phyloP scores from a whole-genome alignment of 257 asterid genomes.

The Anisodus acutangulus region DNA sequence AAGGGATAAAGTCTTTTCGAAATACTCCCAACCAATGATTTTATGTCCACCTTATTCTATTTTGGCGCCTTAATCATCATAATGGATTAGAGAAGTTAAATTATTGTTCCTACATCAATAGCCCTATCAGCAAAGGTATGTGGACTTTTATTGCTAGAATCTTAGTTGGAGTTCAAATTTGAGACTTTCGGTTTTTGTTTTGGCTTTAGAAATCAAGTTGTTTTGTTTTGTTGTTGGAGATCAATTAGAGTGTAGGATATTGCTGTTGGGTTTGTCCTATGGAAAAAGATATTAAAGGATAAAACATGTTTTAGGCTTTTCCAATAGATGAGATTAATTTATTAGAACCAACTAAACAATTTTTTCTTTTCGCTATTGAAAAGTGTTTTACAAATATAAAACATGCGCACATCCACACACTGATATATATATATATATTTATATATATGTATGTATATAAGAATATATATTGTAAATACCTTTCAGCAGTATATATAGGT shows the following conservation, averaged over 20 bases:
- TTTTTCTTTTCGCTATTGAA: not conserved
- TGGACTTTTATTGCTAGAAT: not conserved
- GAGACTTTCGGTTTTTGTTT: not conserved
- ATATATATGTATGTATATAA: too few relatives aligned
- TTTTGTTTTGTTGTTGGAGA: slow-evolving; percentile 20
- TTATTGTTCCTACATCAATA: slow-evolving; percentile 2
- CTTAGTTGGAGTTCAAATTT: slow-evolving; percentile 15
- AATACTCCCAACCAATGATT: not conserved
- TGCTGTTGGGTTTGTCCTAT: not conserved
- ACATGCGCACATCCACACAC: too few relatives aligned
- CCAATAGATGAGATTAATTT: not conserved
- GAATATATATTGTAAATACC: too few relatives aligned
- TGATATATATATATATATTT: too few relatives aligned
- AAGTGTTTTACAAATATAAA: not conserved
- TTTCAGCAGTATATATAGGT: too few relatives aligned
- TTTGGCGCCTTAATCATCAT: slow-evolving; percentile 20
- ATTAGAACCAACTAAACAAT: not conserved
- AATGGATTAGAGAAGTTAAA: slow-evolving; percentile 15
- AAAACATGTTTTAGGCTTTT: not conserved
- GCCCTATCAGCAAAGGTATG: not conserved
- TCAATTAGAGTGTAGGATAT: not conserved
- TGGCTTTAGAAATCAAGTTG: not conserved
- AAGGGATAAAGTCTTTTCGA: not conserved
- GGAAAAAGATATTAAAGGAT: not conserved
- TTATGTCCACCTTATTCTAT: slow-evolving; percentile 17